Conservation (phyloP, 2,329 filamentous ascomycete genomes). For the Botrytis hyacinthi region DNA sequence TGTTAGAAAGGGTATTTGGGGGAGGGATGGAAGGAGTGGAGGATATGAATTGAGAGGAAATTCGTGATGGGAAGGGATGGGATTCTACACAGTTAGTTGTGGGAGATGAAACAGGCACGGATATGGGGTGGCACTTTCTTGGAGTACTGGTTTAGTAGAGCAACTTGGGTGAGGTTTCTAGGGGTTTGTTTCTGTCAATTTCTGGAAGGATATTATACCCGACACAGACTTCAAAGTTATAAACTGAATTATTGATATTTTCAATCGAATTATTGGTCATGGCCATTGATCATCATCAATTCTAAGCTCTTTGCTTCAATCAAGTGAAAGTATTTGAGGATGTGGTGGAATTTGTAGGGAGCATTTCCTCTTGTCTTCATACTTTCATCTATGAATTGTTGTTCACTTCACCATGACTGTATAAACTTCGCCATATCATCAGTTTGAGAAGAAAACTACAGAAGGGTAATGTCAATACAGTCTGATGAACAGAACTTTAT, state of each 20-base stretch:
- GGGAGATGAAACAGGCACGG: too few species aligned
- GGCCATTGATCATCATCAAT: background rate
- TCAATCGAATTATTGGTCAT: accelerated
- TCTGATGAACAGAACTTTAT: too few species aligned
- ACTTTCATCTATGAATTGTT: background rate
- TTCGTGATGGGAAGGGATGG: too few species aligned
- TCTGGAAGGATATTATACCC: background rate
- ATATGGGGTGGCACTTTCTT: background rate
- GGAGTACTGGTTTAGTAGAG: background rate
- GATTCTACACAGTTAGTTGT: background rate
- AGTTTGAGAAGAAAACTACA: background rate
- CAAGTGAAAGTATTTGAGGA: background rate
- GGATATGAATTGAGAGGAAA: background rate
- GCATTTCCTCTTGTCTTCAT: background rate
- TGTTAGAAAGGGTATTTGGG: too few species aligned
- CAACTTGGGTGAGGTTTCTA: too few species aligned
- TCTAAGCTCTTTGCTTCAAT: accelerated
- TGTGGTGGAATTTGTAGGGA: background rate
- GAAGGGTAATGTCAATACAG: accelerated
- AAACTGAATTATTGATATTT: background rate
- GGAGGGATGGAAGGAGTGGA: background rate
- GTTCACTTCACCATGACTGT: background rate
- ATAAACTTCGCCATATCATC: background rate
- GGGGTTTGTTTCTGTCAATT: background rate
- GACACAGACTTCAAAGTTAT: accelerated